Conservation (phyloP, 768 basidiomycete genomes). For the Pilatotrama ljubarskyi region DNA sequence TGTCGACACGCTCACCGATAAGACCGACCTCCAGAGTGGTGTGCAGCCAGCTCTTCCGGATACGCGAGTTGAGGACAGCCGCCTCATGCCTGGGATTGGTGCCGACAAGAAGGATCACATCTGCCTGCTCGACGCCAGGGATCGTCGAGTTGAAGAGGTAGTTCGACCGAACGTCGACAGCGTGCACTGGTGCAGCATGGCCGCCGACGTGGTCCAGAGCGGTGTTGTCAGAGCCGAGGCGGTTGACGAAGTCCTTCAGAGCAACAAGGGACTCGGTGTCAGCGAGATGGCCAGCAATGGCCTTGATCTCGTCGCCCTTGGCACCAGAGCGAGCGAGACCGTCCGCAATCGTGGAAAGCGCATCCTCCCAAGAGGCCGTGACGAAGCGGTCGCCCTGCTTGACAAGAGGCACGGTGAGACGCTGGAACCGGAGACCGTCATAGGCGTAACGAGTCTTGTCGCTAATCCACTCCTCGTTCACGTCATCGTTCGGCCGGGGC, state of each 20-base stretch:
- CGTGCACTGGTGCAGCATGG: constrained; percentile 65
- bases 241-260: constrained; percentile 90
- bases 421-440: constrained; percentile 94
- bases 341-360: constrained; percentile 72
- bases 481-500: constrained; percentile 93
- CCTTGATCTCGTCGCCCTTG: constrained; percentile 90
- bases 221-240: constrained; percentile 93
- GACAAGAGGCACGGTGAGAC: constrained; percentile 88
- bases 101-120: constrained; percentile 90
- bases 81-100: constrained; percentile 98
- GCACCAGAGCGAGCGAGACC: constrained; percentile 83
- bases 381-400: constrained; percentile 94
- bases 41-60: constrained; percentile 93
- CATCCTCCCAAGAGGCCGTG: constrained; percentile 88
- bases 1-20: constrained; percentile 89
- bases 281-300: constrained; percentile 87
- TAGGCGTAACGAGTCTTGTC: constrained; percentile 98
- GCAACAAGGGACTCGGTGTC: constrained; percentile 94
- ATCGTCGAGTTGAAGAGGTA: constrained; percentile 96
- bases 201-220: constrained; percentile 75
- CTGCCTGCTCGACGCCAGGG: constrained; percentile 86
- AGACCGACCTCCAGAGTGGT: constrained; percentile 83
- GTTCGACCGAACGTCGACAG: constrained; percentile 91
- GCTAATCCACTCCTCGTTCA: constrained; percentile 99
- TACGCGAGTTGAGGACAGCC: constrained; percentile 94